Base-by-base conservation (phyloP, 305 asterid species). In the Solanum hybrid region DNA sequence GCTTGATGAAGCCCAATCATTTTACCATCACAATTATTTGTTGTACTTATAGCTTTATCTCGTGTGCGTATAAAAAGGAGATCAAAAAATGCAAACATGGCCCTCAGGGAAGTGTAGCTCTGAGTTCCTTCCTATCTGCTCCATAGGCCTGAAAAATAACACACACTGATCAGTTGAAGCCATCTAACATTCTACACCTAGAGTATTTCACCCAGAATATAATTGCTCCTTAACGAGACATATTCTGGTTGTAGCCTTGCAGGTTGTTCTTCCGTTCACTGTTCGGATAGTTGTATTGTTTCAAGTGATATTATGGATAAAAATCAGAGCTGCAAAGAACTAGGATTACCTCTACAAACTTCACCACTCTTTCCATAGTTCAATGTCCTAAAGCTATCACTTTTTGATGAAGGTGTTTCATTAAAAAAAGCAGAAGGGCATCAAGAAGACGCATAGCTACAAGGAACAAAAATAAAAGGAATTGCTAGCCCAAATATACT, bases 81-180 rank as follows among this genome's bases (percentile, higher is more conserved):
- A 33, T 12, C 79, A 41, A 75, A 27, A 39, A 13, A 73, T 81
- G 79, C 68, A 31, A 17, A 41, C 70, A 72, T 11, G n/a, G 65
- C 32, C 41, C 89, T 96, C 95, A 97, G 22, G 99, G 98, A 90
- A 97, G 98, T 83, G 88, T 92, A 2, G 95, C 93, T 92, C 97
- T 95, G 88, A 97, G 81, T 91, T 97, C 98, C 93, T 95, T 97
- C 90, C 98, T 94, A 91, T 97, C 98, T 32, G 98, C 96, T 93
- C 99, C 99, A 89, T 91, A 96, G 2, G 97, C 90, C 99, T 97
- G 97, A 92, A 92, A 76, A 91, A 17, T 87, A n/a, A 87, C 13
- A 82, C 9, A 65, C 61, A 41, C 29, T 6, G 13, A 12, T 68
- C 77, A 34, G 36, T 81, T 73, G 17, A 61, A 15, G 11, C 26